phyloP scores from a whole-genome alignment of 148 eudicot species.

The Cornus florida region DNA sequence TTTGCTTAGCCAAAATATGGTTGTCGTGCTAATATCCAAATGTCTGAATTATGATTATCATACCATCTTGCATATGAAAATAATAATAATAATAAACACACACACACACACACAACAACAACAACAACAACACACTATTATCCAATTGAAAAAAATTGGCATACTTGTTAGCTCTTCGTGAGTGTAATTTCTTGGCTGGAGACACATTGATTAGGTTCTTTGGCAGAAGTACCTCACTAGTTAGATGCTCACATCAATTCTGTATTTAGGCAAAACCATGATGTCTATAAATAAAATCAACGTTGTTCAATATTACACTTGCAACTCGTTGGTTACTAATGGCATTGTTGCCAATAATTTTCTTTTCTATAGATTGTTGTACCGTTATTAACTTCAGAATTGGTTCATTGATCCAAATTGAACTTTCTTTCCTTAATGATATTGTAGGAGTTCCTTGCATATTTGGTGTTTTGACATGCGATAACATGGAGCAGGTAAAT shows the following conservation, averaged over 20 bases:
- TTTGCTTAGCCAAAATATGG: not conserved
- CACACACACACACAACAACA: too few species aligned
- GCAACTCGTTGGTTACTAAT: not conserved
- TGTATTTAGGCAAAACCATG: not conserved
- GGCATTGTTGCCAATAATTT: not conserved
- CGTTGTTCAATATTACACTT: not conserved
- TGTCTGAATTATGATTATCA: not conserved
- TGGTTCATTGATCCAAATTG: not conserved
- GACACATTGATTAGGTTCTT: not conserved
- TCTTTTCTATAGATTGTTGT: not conserved
- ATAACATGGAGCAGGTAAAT: constrained; percentile 93
- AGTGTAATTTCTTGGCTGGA: not conserved
- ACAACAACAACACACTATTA: too few species aligned
- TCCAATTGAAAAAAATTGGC: not conserved
- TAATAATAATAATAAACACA: too few species aligned
- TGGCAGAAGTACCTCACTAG: not conserved
- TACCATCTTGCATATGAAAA: too few species aligned
- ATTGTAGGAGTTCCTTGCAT: constrained; percentile 92
- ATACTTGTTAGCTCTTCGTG: not conserved
- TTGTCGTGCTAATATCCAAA: not conserved
- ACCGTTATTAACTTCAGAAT: not conserved
- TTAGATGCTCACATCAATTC: not conserved
- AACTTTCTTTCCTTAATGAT: not conserved
- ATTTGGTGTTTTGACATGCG: constrained; percentile 94
- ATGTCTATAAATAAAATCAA: not conserved